Base-by-base conservation (phyloP, 495 filamentous ascomycete genomes). In the Venustampulla echinocandica region DNA sequence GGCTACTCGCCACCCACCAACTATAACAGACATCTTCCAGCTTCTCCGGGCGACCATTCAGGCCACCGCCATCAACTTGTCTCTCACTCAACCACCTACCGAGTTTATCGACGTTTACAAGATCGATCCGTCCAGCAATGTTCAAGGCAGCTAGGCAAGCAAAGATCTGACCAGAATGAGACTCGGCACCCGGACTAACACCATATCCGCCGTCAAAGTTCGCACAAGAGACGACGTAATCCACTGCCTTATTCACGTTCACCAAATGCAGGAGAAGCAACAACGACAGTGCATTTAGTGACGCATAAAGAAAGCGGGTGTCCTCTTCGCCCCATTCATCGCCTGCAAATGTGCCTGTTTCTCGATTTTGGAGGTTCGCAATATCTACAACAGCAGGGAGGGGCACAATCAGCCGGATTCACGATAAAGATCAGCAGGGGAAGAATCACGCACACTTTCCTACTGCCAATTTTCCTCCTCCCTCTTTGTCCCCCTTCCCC, bases 301-400 rank as follows among this genome's bases (percentile, higher is more conserved):
- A 85, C 27, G 83, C 82, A 60, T 90, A 96, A 3, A 97, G 71
- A 61, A 98, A 98, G 10, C 92, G 79, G 5, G 93, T 97, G 64
- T 98, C 92, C 42, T 77, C 77, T 66, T 98, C 92, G 7, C 93
- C 92, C 89, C 89, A 98, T 62, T 94, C 81, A 53, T 97, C 93
- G 32, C 92, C 92, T 52, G 80, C 79, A 60, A 98, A 96, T 1
- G 81, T 85, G 47, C 92, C 92, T 20, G 82, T 87, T 52, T 84
- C 68, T 2, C 64, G 69, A 55, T 95, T 79, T 57, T 98, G 92
- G 44, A 95, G 73, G 44, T 66, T 65, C 33, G 88, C 81, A 50
- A 98, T 87, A 69, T 80, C 87, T 94, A n/a, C n/a, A n/a, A n/a
- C n/a, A n/a, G n/a, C n/a, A n/a, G n/a, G n/a, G n/a, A n/a, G n/a